Evolutionary conservation across 2,329 filamentous ascomycete species (phyloP), one percentile per base, ranked within the genome.

Genomic region (Fusarium sp.): DNA sequence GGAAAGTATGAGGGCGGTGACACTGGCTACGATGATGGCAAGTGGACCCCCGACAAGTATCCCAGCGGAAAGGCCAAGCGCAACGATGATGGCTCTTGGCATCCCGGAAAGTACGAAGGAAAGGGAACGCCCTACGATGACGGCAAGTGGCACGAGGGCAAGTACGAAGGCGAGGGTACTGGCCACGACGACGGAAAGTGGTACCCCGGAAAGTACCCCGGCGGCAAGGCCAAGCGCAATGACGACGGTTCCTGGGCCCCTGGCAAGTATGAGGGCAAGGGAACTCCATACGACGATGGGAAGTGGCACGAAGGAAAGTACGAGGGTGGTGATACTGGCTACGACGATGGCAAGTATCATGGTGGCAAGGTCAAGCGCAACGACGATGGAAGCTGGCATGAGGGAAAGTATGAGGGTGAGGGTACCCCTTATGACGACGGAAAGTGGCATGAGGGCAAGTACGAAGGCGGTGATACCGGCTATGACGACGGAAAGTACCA

Each of bases 381-480:
- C n/a, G 68, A 70, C 7, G 68, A 70, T 39, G 68, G 68, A 7
- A 29, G n/a, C 5, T 67, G 67, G 67, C 10, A 52, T 6, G 39
- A 45, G 3, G 64, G 72, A n/a, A 76, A 76, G 60, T 76, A 76
- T 6, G 74, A 73, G 4, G 64, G 66, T 6, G 60, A 65, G 39
- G 69, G 67, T 5, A 69, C 67, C 8, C 13, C 6, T 2, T 37
- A 57, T 18, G 63, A 69, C 8, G 67, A 66, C 9, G 67, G 67
- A 6, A 67, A 64, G 14, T 67, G 65, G 65, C 62, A 63, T 18
- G 67, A 63, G 27, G 45, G 45, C 16, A 68, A 68, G 56, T 68
- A 68, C 24, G 39, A 11, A 35, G 37, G 31, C 14, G 31, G 31
- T 7, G 54, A 37, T 14, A 56, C 50, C 6, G 27, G 27, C 18